A percentile compares a stretch with the other conserved stretches of the same genome.
These are phyloP conservation scores for Thelonectria blattea DNA, from an alignment of 2,329 filamentous ascomycete genomes.

Conservation along the genomic window DNA sequence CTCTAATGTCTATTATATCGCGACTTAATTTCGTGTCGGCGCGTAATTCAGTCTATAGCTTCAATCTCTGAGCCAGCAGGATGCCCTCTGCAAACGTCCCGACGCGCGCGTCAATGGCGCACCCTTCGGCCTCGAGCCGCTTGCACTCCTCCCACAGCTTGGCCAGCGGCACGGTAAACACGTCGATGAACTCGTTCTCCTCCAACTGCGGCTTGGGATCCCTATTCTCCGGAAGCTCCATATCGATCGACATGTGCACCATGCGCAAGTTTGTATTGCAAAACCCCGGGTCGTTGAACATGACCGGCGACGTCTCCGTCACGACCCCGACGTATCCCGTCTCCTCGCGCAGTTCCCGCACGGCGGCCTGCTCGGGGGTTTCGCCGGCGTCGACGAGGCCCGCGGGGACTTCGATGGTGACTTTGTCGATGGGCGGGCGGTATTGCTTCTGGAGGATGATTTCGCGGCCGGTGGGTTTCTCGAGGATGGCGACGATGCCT, in stretches of 20 bases:
- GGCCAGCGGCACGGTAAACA: constrained; percentile 70
- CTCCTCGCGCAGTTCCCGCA: constrained; percentile 70
- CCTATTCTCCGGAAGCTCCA: constrained; percentile 71
- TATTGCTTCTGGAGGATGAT: constrained; percentile 72
- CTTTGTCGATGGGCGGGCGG: constrained; percentile 64
- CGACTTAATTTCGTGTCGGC: background rate
- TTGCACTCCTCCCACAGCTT: constrained; percentile 71
- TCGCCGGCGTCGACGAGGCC: constrained; percentile 69
- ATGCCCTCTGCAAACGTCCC: constrained; percentile 81
- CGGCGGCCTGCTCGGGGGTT: constrained; percentile 64
- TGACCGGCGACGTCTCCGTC: constrained; percentile 65
- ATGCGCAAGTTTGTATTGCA: constrained; percentile 71
- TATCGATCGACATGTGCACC: constrained; percentile 77
- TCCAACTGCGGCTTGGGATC: constrained; percentile 73
- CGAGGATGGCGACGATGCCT: constrained; percentile 73
- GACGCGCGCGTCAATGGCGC: constrained; percentile 79
- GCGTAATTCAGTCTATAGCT: constrained; percentile 40
- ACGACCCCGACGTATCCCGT: constrained; percentile 67
- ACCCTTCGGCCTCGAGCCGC: constrained; percentile 71
- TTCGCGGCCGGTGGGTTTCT: constrained; percentile 58
- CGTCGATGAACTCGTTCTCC: constrained; percentile 83
- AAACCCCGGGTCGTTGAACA: constrained; percentile 71
- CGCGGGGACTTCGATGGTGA: constrained; percentile 69
- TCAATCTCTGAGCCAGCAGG: constrained; percentile 68
- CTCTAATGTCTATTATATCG: constrained; percentile 36